Evolutionary conservation across 768 basidiomycete species (phyloP), one percentile per base, ranked within the genome.

Genomic region (Megacollybia marginata): DNA sequence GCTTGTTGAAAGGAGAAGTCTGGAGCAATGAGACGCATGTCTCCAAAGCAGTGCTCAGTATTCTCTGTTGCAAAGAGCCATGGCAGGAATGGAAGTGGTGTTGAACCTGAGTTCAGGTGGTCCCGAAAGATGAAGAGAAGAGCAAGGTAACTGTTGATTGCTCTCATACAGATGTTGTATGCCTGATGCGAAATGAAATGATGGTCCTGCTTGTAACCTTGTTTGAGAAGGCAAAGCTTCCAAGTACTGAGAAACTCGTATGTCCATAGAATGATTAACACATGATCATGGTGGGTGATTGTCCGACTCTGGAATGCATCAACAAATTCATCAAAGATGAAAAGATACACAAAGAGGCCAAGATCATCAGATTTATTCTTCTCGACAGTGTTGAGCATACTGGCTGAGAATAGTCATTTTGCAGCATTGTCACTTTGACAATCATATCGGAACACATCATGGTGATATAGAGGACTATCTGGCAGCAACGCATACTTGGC

Each of bases 341-440:
- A n/a, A n/a, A n/a, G n/a, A n/a, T n/a, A n/a, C n/a, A n/a, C n/a
- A n/a, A 12, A 74, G 0, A 55, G 19, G 2, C 65, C 69, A 1
- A 54, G 19, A 0, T 57, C 42, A 2, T 67, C 60, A 0, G 67
- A 62, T 48, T 63, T 54, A 15, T 61, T 44, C 0, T 62, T 44
- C 4, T 50, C 44, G 9, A 65, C 31, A 10, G 46, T 65, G 8
- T 63, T 32, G 1, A 75, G 57, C 0, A 59, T 55, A 4, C 52
- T 50, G 0, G 68, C 65, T 5, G 67, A 73, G 49, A 74, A 72
- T 0, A 75, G 52, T 0, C 68, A 62, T 4, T 63, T 49, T 0
- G 73, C 74, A 0, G 73, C 73, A 50, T 58, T 61, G 53, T 77
- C 71, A 56, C 75, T 74, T 59, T 77, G 72, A 0, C 64, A 53